Conservation (phyloP, 2,329 filamentous ascomycete genomes). For the Nothophaeocryptopus gaeumannii region DNA sequence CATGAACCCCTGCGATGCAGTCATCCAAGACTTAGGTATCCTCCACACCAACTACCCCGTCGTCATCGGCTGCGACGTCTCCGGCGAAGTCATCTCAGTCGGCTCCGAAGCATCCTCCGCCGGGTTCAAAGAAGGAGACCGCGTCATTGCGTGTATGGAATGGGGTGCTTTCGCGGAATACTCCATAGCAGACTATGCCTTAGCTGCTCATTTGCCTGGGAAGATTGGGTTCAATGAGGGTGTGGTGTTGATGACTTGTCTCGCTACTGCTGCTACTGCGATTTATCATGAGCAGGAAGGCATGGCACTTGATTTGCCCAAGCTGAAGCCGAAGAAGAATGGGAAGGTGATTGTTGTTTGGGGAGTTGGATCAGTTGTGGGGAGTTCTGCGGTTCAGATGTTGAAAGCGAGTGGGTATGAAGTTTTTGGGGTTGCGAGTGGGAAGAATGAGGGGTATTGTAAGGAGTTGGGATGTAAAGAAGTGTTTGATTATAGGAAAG, state of each 20-base stretch:
- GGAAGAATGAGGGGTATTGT: slow-evolving; percentile 45
- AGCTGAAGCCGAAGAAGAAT: slow-evolving; percentile 19
- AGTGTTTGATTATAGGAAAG: slow-evolving; percentile 46
- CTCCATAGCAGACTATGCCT: slow-evolving; percentile 12
- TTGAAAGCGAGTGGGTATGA: slow-evolving; percentile 44
- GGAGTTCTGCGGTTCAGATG: slow-evolving; percentile 49
- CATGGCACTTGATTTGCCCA: slow-evolving; percentile 14
- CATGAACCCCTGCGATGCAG: slow-evolving; percentile 41
- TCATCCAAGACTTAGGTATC: slow-evolving; percentile 31
- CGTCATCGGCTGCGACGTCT: slow-evolving; percentile 30
- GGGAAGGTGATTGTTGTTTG: slow-evolving; percentile 46
- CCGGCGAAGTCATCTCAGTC: slow-evolving; percentile 30
- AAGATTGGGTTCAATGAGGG: slow-evolving; percentile 22
- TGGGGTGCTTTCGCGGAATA: slow-evolving; percentile 26
- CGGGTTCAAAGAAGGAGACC: slow-evolving; percentile 5
- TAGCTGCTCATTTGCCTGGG: slow-evolving; percentile 21
- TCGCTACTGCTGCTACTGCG: slow-evolving; percentile 23
- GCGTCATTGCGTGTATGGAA: slow-evolving; percentile 8
- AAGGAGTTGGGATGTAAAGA: slow-evolving; percentile 45
- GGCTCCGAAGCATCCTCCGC: slow-evolving; percentile 14
- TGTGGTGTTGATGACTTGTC: slow-evolving; percentile 20
- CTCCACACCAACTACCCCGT: slow-evolving; percentile 27
- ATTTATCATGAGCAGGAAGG: slow-evolving; percentile 21
- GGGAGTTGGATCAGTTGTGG: slow-evolving; percentile 52
- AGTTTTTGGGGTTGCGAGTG: slow-evolving; percentile 45